Conservation (phyloP, 2,329 filamentous ascomycete species). For the Pestalotiopsis sp. region DNA sequence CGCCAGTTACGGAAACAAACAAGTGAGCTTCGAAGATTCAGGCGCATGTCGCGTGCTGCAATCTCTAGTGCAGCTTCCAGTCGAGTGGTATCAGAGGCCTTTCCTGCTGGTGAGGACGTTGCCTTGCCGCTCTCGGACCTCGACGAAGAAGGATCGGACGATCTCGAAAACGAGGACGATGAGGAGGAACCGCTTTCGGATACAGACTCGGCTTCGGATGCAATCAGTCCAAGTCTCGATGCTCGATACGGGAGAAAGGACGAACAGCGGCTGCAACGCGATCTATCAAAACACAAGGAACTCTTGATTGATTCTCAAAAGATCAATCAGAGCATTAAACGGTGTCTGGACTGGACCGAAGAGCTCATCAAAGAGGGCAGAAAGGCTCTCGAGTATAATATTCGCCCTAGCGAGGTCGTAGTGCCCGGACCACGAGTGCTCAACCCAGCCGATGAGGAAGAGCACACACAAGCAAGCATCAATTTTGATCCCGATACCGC, state of each 20-base stretch:
- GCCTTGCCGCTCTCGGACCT: conserved; percentile 54
- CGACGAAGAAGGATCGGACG: conserved; percentile 45
- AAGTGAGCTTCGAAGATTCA: conserved; percentile 81
- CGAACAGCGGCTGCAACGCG: conserved; percentile 80
- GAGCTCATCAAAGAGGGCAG: conserved; percentile 86
- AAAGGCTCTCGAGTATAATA: conserved; percentile 83
- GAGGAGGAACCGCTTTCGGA: conserved; percentile 55
- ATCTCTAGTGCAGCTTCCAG: conserved; percentile 50
- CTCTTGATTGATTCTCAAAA: conserved; percentile 88
- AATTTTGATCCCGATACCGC: conserved; percentile 9
- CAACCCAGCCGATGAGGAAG: conserved; percentile 63
- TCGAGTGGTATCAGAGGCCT: conserved; percentile 46
- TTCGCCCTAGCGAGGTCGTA: conserved; percentile 77
- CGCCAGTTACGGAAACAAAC: conserved; percentile 90
- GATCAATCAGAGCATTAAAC: conserved; percentile 91
- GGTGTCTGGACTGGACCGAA: conserved; percentile 88
- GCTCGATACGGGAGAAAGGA: conserved; percentile 69
- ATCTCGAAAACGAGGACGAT: conserved; percentile 45
- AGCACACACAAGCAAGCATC: conserved; percentile 28
- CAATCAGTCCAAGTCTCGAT: conserved; percentile 45
- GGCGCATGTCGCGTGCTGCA: conserved; percentile 76
- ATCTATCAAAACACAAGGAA: conserved; percentile 87
- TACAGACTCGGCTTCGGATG: conserved; percentile 39
- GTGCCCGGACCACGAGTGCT: conserved; percentile 78
- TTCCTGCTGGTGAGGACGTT: conserved; percentile 42